Percentiles rank a stretch among this genome's conserved stretches.
Evolutionary conservation across 2,329 filamentous ascomycete species (phyloP).

Genomic region (Alternaria sp.): DNA sequence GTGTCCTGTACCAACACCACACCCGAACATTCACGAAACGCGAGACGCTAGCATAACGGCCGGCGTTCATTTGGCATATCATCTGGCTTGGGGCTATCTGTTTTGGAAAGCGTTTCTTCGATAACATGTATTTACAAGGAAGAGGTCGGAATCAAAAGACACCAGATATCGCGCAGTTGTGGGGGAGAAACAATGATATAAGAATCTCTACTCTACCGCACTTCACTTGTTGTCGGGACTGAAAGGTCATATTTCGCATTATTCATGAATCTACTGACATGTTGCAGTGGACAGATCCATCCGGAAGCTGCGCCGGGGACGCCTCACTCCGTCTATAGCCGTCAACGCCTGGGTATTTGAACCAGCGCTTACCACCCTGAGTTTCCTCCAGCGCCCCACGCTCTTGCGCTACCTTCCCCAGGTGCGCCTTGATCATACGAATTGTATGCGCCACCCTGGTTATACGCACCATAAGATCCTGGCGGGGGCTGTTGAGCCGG

Average conservation of each 20-base stretch:
- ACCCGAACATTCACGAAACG: slow-evolving; percentile 8
- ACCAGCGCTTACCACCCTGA: slow-evolving; percentile 28
- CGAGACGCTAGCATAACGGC: slow-evolving; percentile 37
- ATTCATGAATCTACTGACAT: background rate
- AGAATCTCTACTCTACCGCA: slow-evolving; percentile 27
- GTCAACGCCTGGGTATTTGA: background rate
- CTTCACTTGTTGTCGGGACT: background rate
- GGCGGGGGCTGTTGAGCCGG: slow-evolving; percentile 20
- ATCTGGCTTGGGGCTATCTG: slow-evolving; percentile 25
- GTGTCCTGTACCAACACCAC: slow-evolving; percentile 37
- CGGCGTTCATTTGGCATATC: slow-evolving; percentile 37
- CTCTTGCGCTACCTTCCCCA: slow-evolving; percentile 26
- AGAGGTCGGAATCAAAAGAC: background rate
- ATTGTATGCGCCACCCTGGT: slow-evolving; percentile 24
- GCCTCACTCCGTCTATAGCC: background rate
- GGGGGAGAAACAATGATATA: slow-evolving; percentile 15
- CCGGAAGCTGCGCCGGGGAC: background rate
- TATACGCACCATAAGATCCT: slow-evolving; percentile 31
- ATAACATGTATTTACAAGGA: slow-evolving; percentile 24
- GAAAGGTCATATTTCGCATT: slow-evolving; percentile 5
- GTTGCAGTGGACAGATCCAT: background rate
- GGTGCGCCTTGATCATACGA: slow-evolving; percentile 25
- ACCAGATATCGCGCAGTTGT: slow-evolving; percentile 1
- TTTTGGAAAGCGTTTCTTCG: slow-evolving; percentile 19
- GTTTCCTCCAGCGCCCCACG: slow-evolving; percentile 41